These are phyloP conservation scores for Calonectria leucothoes DNA, from an alignment of 2,329 filamentous ascomycete species.

Conservation along the genomic window DNA sequence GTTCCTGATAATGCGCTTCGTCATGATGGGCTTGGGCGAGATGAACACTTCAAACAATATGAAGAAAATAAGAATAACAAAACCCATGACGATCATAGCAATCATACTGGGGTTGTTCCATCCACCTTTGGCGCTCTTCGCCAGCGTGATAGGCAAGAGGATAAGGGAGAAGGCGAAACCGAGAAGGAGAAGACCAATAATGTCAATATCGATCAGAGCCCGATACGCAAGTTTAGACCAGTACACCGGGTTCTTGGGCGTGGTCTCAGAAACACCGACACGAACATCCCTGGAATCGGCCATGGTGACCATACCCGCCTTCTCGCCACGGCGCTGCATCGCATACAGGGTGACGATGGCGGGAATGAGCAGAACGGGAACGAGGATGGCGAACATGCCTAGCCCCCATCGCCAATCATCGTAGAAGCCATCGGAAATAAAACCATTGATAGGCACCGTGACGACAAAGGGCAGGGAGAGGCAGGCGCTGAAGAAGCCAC, in stretches of 20 bases:
- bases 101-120: background rate
- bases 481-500: conserved; percentile 48
- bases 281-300: background rate
- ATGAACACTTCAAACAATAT: background rate
- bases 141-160: background rate
- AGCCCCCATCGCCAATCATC: conserved; percentile 71
- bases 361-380: conserved; percentile 62
- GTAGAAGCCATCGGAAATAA: conserved; percentile 53
- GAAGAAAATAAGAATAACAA: background rate
- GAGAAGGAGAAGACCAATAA: background rate
- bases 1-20: background rate
- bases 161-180: background rate
- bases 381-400: conserved; percentile 71
- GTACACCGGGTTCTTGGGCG: background rate
- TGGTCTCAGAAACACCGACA: background rate
- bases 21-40: background rate
- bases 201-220: background rate
- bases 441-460: conserved; percentile 54
- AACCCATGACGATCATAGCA: background rate
- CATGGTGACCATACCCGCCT: background rate
- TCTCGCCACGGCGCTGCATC: background rate
- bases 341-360: background rate
- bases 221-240: background rate
- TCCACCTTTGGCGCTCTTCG: background rate
- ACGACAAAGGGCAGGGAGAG: conserved; percentile 19